Percentiles rank a stretch among this genome's conserved stretches.
phyloP scores from a whole-genome alignment of 2,329 filamentous ascomycete species.

The Furcasterigmium furcatum region DNA sequence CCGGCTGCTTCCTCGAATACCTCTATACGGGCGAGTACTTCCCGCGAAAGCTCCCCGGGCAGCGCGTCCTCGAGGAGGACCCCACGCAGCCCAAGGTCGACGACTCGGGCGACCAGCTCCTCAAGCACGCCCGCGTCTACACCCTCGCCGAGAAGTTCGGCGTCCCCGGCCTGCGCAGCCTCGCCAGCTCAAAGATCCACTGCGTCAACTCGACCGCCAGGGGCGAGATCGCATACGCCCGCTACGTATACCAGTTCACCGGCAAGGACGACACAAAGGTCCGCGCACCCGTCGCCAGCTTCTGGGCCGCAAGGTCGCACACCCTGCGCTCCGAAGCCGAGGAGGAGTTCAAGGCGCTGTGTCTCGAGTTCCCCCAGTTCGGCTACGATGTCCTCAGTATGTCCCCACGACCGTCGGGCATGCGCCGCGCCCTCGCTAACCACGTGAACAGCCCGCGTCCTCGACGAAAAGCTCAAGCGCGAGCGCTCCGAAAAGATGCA shows the following conservation, averaged over 20 bases:
- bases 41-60: slow-evolving; percentile 61
- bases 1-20: slow-evolving; percentile 78
- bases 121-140: slow-evolving; percentile 87
- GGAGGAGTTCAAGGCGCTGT: slow-evolving; percentile 78
- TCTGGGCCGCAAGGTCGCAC: slow-evolving; percentile 82
- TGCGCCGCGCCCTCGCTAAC: background rate
- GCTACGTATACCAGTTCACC: slow-evolving; percentile 84
- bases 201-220: slow-evolving; percentile 83
- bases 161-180: slow-evolving; percentile 63
- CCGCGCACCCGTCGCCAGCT: slow-evolving; percentile 80
- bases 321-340: slow-evolving; percentile 83
- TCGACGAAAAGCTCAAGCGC: slow-evolving; percentile 65
- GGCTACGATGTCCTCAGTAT: slow-evolving; percentile 86
- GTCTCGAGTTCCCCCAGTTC: slow-evolving; percentile 87
- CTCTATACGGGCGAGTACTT: slow-evolving; percentile 88
- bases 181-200: slow-evolving; percentile 88
- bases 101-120: slow-evolving; percentile 75
- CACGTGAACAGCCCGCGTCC: slow-evolving; percentile 47
- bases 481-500: slow-evolving; percentile 60
- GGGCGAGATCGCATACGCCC: slow-evolving; percentile 88
- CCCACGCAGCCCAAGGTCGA: slow-evolving; percentile 64
- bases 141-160: slow-evolving; percentile 80
- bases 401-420: slow-evolving; percentile 1
- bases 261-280: slow-evolving; percentile 66
- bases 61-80: slow-evolving; percentile 68